These are phyloP conservation scores for Suillus occidentalis DNA, from an alignment of 768 basidiomycete genomes.

Conservation along the genomic window DNA sequence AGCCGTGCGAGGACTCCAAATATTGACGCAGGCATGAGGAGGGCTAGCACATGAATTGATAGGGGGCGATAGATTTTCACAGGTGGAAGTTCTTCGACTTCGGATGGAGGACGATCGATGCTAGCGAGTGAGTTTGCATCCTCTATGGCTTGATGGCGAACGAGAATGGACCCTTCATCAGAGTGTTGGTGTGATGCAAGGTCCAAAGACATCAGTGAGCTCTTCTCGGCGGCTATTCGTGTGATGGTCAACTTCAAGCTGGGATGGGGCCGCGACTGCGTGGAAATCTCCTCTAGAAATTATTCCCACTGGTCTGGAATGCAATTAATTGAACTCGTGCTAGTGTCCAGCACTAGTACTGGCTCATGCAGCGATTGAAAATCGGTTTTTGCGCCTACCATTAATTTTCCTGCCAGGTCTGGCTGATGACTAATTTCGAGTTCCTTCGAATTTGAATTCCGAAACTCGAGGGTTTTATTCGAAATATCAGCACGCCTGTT, in stretches of 20 bases:
- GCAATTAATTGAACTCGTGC: not conserved
- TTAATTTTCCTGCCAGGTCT: not conserved
- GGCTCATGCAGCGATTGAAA: not conserved
- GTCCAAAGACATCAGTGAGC: not conserved
- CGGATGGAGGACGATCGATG: constrained; percentile 42
- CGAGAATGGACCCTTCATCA: constrained; percentile 36
- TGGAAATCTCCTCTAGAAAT: not conserved
- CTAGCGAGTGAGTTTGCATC: constrained; percentile 41
- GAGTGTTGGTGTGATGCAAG: constrained; percentile 14
- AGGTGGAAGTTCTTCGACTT: constrained; percentile 31
- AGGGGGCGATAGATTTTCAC: constrained; percentile 49
- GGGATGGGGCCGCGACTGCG: not conserved
- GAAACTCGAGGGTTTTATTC: not conserved
- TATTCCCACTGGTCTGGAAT: not conserved
- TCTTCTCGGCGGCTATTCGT: not conserved
- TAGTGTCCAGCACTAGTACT: not conserved
- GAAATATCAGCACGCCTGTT: not conserved
- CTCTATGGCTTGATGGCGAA: constrained; percentile 32
- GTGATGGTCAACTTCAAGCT: not conserved
- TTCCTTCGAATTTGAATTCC: not conserved
- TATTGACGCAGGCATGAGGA: constrained; percentile 80
- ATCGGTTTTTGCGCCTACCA: not conserved
- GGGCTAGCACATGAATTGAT: constrained; percentile 61
- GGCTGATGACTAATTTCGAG: not conserved
- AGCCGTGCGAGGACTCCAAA: constrained; percentile 83